These are phyloP conservation scores for Amaranthus palmeri DNA, from an alignment of 148 eudicot species.

Conservation along the genomic window DNA sequence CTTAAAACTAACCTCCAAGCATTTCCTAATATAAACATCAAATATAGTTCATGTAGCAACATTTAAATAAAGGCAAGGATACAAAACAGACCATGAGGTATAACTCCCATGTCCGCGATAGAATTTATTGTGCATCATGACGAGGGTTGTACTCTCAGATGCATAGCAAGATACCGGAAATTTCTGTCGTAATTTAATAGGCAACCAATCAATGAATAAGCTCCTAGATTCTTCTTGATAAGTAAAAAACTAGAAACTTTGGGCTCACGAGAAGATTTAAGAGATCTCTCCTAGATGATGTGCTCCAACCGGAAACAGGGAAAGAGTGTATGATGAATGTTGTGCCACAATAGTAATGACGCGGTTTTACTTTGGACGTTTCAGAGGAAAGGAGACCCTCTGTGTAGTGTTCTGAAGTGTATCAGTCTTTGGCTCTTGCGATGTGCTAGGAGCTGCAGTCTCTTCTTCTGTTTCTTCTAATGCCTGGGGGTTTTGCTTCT, in stretches of 20 bases:
- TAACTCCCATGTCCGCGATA: background rate
- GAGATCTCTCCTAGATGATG: constrained; percentile 10
- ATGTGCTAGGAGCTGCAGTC: constrained; percentile 43
- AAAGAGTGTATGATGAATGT: background rate
- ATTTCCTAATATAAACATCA: background rate
- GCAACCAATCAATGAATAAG: background rate
- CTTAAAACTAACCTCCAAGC: no score
- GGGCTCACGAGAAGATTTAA: background rate
- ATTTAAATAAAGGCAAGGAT: background rate
- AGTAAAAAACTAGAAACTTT: background rate
- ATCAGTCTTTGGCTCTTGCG: constrained; percentile 54
- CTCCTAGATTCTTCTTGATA: background rate
- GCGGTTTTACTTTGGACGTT: constrained; percentile 35
- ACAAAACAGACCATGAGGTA: background rate
- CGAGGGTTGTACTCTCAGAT: background rate
- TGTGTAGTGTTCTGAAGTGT: constrained; percentile 46
- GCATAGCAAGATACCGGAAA: background rate
- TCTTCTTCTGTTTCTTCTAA: constrained; percentile 65
- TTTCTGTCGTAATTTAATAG: background rate
- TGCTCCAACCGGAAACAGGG: background rate
- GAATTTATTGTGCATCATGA: background rate
- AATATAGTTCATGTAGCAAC: background rate
- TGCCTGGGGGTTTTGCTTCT: constrained; percentile 37
- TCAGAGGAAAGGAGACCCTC: constrained; percentile 72
- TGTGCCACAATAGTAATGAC: background rate